Percentiles rank a stretch among this genome's conserved stretches.
Conservation (phyloP, 164 flowering plant genomes). For the Berberis vulgaris region DNA sequence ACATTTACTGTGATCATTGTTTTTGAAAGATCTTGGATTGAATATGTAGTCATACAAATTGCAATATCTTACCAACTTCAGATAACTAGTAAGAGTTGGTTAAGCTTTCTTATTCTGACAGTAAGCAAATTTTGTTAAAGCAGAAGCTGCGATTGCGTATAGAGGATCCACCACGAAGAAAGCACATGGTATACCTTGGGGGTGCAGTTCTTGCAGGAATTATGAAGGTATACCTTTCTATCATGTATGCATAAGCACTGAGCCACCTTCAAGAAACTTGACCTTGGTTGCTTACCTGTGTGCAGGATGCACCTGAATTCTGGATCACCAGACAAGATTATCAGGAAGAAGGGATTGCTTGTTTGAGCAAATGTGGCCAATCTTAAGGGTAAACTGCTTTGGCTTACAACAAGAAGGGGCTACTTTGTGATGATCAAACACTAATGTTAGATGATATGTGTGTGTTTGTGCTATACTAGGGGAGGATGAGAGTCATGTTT, state of each 20-base stretch:
- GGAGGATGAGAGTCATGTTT: no score
- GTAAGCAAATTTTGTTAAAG: background rate
- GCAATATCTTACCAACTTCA: no score
- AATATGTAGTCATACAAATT: no score
- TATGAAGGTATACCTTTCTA: constrained; percentile 38
- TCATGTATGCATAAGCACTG: background rate
- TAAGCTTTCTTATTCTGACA: background rate
- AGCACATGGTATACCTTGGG: constrained; percentile 85
- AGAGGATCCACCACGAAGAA: constrained; percentile 95
- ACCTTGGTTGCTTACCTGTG: background rate
- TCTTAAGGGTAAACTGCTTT: constrained; percentile 12
- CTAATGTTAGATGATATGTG: no score
- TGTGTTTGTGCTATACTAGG: no score
- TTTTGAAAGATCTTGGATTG: no score
- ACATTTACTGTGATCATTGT: no score
- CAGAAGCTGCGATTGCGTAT: constrained; percentile 82
- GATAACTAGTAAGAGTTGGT: no score
- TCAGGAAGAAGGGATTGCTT: constrained; percentile 60
- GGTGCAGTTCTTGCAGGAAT: constrained; percentile 89
- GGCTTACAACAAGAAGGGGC: no score
- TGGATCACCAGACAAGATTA: constrained; percentile 93
- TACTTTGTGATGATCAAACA: no score
- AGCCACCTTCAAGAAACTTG: no score
- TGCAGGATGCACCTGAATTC: constrained; percentile 97
- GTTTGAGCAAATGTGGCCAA: constrained; percentile 80